Conservation (phyloP, 2,329 filamentous ascomycete species). For the Rugonectria rugulosa region DNA sequence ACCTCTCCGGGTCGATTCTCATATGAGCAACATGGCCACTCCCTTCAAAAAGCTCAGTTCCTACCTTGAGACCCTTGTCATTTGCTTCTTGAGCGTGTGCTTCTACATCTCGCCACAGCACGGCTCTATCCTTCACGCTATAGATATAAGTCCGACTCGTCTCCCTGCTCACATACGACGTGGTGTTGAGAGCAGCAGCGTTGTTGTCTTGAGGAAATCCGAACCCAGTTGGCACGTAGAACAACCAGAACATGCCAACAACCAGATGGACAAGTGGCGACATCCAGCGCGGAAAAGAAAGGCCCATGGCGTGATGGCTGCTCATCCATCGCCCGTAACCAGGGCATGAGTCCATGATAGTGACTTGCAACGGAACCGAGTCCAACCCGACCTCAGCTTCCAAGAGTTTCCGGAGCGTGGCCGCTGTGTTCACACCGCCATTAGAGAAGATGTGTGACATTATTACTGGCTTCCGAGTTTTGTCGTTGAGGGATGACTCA, state of each 20-base stretch:
- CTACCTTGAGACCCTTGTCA: conserved; percentile 49
- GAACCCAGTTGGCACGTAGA: conserved; percentile 41
- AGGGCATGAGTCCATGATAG: conserved; percentile 59
- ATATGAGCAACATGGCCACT: conserved; percentile 62
- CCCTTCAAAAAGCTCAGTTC: conserved; percentile 54
- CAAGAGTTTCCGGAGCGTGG: conserved; percentile 41
- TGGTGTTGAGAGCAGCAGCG: conserved; percentile 48
- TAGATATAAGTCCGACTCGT: conserved; percentile 62
- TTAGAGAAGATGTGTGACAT: conserved; percentile 62
- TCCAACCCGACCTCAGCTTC: conserved; percentile 22
- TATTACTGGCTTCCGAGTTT: conserved; percentile 38
- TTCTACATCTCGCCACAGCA: conserved; percentile 57
- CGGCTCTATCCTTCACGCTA: conserved; percentile 55
- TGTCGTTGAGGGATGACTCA: conserved; percentile 18
- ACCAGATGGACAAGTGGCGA: conserved; percentile 47
- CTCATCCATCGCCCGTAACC: conserved; percentile 51
- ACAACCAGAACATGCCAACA: conserved; percentile 43
- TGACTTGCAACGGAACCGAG: conserved; percentile 51
- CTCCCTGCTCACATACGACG: conserved; percentile 45
- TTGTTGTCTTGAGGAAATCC: conserved; percentile 44
- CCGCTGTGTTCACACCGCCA: conserved; percentile 56
- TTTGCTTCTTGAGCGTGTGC: conserved; percentile 53
- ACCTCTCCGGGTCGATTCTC: conserved; percentile 54
- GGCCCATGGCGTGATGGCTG: conserved; percentile 50
- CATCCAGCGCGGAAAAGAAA: conserved; percentile 44